phyloP scores from a whole-genome alignment of 495 filamentous ascomycete species.

The Evansstolkia leycettana region DNA sequence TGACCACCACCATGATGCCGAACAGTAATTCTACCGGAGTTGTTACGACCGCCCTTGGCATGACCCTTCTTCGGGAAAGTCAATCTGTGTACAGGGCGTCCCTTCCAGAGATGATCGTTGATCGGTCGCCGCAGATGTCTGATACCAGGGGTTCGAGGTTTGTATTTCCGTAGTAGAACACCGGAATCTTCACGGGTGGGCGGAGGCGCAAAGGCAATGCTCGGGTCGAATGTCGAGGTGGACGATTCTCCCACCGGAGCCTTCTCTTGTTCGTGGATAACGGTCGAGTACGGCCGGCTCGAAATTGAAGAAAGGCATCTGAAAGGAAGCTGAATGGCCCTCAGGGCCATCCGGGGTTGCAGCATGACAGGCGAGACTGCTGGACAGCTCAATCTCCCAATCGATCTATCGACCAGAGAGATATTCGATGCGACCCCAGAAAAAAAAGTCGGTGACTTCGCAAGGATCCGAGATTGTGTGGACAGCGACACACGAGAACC shows the following conservation, averaged over 20 bases:
- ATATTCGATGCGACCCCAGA: too few species aligned
- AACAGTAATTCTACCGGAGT: conserved; percentile 71
- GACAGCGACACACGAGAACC: too few species aligned
- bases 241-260: conserved; percentile 18
- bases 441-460: too few species aligned
- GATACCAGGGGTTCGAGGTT: conserved; percentile 85
- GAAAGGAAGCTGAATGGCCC: conserved; percentile 37
- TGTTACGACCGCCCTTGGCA: conserved; percentile 84
- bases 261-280: conserved; percentile 25
- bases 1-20: conserved; percentile 83
- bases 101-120: conserved; percentile 95
- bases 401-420: neutral
- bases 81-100: conserved; percentile 66
- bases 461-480: too few species aligned
- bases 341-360: conserved; percentile 49
- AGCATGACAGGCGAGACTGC: conserved; percentile 41
- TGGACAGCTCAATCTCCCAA: neutral
- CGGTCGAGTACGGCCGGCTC: conserved; percentile 44
- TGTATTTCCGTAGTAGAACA: conserved; percentile 63
- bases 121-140: conserved; percentile 83
- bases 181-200: conserved; percentile 27
- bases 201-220: conserved; percentile 31
- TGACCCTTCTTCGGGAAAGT: conserved; percentile 88
- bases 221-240: conserved; percentile 22
- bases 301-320: conserved; percentile 24